These are phyloP conservation scores for Kondoa subrosea DNA, from an alignment of 768 basidiomycete genomes.

Conservation along the genomic window DNA sequence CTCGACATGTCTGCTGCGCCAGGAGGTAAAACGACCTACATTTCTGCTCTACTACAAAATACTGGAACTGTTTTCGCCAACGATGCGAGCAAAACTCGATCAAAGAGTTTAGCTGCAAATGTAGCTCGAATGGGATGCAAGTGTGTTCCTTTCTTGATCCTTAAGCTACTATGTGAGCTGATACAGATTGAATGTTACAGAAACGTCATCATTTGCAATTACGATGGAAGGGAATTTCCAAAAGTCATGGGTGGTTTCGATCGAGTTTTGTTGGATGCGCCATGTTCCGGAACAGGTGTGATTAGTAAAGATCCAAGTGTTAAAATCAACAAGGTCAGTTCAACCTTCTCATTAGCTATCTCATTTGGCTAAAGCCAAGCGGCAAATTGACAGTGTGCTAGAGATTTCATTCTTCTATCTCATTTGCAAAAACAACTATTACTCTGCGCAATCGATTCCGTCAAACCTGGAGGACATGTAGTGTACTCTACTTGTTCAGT, in stretches of 20 bases:
- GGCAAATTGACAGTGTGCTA: slow-evolving; percentile 49
- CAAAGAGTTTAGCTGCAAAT: slow-evolving; percentile 91
- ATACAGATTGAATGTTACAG: slow-evolving; percentile 34
- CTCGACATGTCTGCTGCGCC: slow-evolving; percentile 98
- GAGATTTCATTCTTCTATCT: slow-evolving; percentile 87
- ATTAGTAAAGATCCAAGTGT: slow-evolving; percentile 96
- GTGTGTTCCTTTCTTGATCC: slow-evolving; percentile 4
- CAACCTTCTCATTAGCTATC: slow-evolving; percentile 7
- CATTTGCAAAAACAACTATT: slow-evolving; percentile 97
- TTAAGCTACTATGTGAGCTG: neutral
- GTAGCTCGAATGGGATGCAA: slow-evolving; percentile 82
- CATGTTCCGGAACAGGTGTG: slow-evolving; percentile 94
- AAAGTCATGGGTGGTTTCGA: slow-evolving; percentile 99
- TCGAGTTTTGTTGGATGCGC: slow-evolving; percentile 87
- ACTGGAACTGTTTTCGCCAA: slow-evolving; percentile 97
- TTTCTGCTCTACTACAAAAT: slow-evolving; percentile 89
- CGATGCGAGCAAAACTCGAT: slow-evolving; percentile 81
- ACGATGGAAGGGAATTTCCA: slow-evolving; percentile 93
- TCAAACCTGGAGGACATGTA: slow-evolving; percentile 76
- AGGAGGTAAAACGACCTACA: slow-evolving; percentile 95
- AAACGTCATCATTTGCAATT: slow-evolving; percentile 91
- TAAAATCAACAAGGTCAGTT: slow-evolving; percentile 84
- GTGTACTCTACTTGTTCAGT: slow-evolving; percentile 99
- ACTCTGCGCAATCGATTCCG: slow-evolving; percentile 92
- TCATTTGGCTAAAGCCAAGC: neutral